phyloP scores from a whole-genome alignment of 371 early-diverging fungal genomes.

The Amoeboaphelidium protococcarum region DNA sequence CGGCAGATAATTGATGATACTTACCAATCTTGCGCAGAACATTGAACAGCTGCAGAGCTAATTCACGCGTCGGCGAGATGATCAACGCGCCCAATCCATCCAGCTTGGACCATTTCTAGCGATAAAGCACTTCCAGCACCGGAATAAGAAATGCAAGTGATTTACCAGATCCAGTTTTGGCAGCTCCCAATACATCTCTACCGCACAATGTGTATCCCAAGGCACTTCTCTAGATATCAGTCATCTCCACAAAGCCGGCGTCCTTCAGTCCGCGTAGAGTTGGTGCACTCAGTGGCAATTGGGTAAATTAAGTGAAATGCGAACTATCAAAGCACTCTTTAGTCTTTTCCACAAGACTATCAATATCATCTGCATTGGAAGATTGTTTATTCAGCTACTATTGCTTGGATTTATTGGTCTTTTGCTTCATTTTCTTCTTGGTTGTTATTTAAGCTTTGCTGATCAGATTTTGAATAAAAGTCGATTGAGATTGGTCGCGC shows the following conservation, averaged over 20 bases:
- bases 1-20: slow-evolving; percentile 67
- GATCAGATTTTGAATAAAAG: no score
- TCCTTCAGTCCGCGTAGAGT: slow-evolving; percentile 4
- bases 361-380: not conserved
- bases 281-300: not conserved
- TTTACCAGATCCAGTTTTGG: slow-evolving; percentile 98
- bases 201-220: slow-evolving; percentile 63
- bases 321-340: not conserved
- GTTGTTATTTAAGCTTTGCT: no score
- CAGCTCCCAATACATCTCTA: slow-evolving; percentile 85
- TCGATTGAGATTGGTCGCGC: no score
- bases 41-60: slow-evolving; percentile 88
- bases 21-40: slow-evolving; percentile 66
- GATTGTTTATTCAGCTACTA: no score
- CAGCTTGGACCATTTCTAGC: slow-evolving; percentile 46
- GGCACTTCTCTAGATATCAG: slow-evolving; percentile 84
- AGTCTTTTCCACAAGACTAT: not conserved
- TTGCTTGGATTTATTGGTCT: no score
- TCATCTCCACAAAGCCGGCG: slow-evolving; percentile 66
- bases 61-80: slow-evolving; percentile 94
- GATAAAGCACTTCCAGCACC: slow-evolving; percentile 52
- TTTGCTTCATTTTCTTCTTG: no score
- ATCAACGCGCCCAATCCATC: slow-evolving; percentile 80
- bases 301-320: not conserved
- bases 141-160: slow-evolving; percentile 94